Evolutionary conservation across 2,329 filamentous ascomycete species (phyloP).

Genomic region (Colletotrichum sp.): DNA sequence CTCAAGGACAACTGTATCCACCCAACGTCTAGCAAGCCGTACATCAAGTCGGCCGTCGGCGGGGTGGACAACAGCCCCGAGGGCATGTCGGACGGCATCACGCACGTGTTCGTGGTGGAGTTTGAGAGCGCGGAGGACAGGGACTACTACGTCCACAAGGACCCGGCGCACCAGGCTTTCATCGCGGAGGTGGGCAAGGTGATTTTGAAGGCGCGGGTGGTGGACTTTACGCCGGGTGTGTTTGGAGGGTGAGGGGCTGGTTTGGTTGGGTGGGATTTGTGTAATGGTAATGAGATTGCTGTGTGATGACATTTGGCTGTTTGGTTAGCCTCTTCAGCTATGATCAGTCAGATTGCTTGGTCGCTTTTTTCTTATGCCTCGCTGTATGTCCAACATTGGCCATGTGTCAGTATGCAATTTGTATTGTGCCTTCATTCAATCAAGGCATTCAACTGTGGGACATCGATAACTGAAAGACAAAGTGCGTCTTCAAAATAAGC

Average conservation of each 20-base stretch:
- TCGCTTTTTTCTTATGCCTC: not conserved
- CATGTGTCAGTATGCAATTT: not conserved
- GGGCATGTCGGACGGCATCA: conserved; percentile 63
- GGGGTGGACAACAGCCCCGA: conserved; percentile 69
- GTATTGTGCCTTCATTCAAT: not conserved
- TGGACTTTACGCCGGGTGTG: conserved; percentile 64
- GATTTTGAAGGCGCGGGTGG: conserved; percentile 58
- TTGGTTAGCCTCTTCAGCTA: not conserved
- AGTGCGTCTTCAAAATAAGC: not conserved
- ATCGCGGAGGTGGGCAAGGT: conserved; percentile 52
- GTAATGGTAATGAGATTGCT: not conserved
- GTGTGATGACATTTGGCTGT: not conserved
- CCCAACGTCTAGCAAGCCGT: conserved; percentile 61
- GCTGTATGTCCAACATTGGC: not conserved
- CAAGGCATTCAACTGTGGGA: not conserved
- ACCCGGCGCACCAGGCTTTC: conserved; percentile 68
- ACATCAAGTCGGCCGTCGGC: conserved; percentile 63
- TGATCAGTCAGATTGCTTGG: not conserved
- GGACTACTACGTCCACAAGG: conserved; percentile 70
- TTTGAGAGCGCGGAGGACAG: conserved; percentile 69
- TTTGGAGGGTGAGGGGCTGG: conserved; percentile 11
- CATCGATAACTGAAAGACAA: not conserved
- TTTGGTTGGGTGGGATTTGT: not conserved
- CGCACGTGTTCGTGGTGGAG: conserved; percentile 73
- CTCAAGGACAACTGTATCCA: conserved; percentile 67